These are phyloP conservation scores for Fusarium secorum DNA, from an alignment of 2,329 filamentous ascomycete species.

Conservation along the genomic window DNA sequence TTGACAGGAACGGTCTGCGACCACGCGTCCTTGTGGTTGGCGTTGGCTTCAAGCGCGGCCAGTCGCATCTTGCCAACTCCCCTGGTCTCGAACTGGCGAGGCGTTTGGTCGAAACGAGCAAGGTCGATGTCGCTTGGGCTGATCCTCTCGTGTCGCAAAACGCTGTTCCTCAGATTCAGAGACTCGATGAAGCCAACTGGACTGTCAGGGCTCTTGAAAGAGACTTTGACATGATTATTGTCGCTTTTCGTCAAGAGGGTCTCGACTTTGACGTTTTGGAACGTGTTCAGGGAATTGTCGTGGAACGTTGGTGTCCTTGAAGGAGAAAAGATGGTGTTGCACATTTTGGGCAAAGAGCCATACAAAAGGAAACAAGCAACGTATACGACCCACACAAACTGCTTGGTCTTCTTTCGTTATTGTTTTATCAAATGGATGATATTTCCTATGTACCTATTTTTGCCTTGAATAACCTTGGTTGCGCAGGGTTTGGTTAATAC, in stretches of 20 bases:
- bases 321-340: accelerated
- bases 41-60: slow-evolving; percentile 60
- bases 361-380: neutral
- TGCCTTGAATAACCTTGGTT: neutral
- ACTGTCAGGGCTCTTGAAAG: slow-evolving; percentile 45
- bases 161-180: slow-evolving; percentile 51
- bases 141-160: slow-evolving; percentile 55
- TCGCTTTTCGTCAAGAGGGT: slow-evolving; percentile 53
- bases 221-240: slow-evolving; percentile 54
- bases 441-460: neutral
- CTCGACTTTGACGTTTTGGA: slow-evolving; percentile 53
- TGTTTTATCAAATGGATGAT: accelerated
- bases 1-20: neutral
- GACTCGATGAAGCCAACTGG: slow-evolving; percentile 51
- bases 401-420: neutral
- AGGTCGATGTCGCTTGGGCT: slow-evolving; percentile 53
- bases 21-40: slow-evolving; percentile 55
- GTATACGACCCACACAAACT: neutral
- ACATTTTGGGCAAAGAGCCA: accelerated
- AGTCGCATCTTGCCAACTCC: slow-evolving; percentile 57
- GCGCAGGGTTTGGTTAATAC: neutral
- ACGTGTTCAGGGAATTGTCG: slow-evolving; percentile 44
- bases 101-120: slow-evolving; percentile 46
- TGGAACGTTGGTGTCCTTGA: slow-evolving; percentile 52
- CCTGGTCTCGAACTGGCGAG: slow-evolving; percentile 55